These are phyloP conservation scores for Acanthamoeba castellanii DNA, from an alignment of 208 protist genomes.

Conservation along the genomic window DNA sequence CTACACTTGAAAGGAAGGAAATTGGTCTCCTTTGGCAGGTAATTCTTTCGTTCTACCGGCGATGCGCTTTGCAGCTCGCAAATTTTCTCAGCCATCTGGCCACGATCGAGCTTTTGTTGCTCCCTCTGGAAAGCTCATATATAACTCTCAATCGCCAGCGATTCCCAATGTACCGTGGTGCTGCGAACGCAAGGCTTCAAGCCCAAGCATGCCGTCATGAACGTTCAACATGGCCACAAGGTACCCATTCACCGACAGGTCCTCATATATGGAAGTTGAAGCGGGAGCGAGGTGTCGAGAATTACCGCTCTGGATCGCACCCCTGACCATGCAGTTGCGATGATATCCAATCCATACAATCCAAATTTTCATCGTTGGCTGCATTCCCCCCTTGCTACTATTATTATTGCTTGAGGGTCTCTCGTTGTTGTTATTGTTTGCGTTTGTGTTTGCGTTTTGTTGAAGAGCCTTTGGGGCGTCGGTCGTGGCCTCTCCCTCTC, in stretches of 20 bases:
- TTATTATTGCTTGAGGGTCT: background rate
- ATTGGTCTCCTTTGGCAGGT: conserved; percentile 44
- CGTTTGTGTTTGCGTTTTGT: too few species aligned
- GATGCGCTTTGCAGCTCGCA: background rate
- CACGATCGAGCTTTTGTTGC: background rate
- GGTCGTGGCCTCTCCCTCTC: too few species aligned
- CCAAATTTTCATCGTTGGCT: too few species aligned
- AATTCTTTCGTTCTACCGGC: background rate
- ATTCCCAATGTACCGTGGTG: conserved; percentile 50
- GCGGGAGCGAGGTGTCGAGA: background rate
- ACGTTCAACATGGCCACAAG: conserved; percentile 23
- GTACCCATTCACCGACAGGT: background rate
- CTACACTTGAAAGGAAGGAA: conserved; percentile 54
- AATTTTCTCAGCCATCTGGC: background rate
- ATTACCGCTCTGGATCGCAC: background rate
- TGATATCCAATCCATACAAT: too few species aligned
- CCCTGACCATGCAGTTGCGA: too few species aligned
- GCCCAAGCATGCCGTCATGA: conserved; percentile 60
- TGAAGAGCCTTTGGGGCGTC: too few species aligned
- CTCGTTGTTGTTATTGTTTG: background rate
- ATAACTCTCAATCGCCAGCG: background rate
- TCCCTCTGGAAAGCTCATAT: background rate
- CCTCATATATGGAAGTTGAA: too few species aligned
- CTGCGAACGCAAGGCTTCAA: conserved; percentile 55
- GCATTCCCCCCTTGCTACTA: too few species aligned